Percentiles rank a stretch among this genome's conserved stretches.
These are phyloP conservation scores for Lentinula aciculospora DNA, from an alignment of 768 basidiomycete genomes.

Conservation along the genomic window DNA sequence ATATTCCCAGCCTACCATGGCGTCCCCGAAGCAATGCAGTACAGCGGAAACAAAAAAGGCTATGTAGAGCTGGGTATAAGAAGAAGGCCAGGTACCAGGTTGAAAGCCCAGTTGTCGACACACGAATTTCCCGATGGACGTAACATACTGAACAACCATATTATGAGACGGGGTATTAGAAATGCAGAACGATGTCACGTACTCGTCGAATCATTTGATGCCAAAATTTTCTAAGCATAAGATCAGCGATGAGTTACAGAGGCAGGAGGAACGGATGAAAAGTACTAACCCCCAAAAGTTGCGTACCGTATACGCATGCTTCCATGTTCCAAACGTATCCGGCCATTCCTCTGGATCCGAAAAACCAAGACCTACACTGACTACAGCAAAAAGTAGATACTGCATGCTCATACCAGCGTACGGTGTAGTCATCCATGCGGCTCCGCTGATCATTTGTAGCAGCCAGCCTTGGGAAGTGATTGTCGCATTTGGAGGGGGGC, in stretches of 20 bases:
- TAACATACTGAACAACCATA: not conserved
- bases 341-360: not conserved
- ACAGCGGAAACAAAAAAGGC: not conserved
- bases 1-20: not conserved
- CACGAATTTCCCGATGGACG: not conserved
- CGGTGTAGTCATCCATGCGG: not conserved
- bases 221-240: not conserved
- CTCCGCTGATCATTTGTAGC: not conserved
- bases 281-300: not conserved
- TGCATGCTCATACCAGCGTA: not conserved
- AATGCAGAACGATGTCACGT: not conserved
- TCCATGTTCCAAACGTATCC: slow-evolving; percentile 1
- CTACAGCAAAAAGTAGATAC: not conserved
- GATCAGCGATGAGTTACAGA: not conserved
- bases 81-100: not conserved
- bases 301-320: not conserved
- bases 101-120: not conserved
- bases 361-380: not conserved
- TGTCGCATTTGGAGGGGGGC: slow-evolving; percentile 1
- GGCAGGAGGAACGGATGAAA: not conserved
- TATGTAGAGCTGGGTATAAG: slow-evolving; percentile 1
- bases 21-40: not conserved
- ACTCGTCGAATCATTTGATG: slow-evolving; percentile 3
- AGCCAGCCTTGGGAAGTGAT: slow-evolving; percentile 14
- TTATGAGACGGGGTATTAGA: not conserved